Percentiles rank a stretch among this genome's conserved stretches.
These are phyloP conservation scores for Solanum chilense DNA, from an alignment of 257 asterid genomes.

Conservation along the genomic window DNA sequence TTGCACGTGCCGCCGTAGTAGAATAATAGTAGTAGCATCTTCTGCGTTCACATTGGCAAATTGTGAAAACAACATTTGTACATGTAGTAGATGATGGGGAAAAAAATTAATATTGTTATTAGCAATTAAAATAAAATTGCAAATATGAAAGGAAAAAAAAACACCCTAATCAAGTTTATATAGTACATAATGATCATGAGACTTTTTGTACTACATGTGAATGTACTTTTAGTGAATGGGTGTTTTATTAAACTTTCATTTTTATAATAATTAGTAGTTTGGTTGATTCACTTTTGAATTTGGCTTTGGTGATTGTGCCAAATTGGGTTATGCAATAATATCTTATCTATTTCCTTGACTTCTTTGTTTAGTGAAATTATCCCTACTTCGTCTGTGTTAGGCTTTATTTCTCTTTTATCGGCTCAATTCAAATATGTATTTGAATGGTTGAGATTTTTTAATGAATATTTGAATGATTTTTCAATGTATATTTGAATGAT, in stretches of 20 bases:
- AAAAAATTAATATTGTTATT: background rate
- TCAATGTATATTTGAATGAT: no score
- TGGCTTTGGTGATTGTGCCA: background rate
- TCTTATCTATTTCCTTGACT: background rate
- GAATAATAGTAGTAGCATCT: background rate
- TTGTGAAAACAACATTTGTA: background rate
- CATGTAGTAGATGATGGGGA: background rate
- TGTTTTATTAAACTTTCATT: background rate
- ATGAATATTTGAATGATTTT: no score
- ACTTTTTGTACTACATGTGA: background rate
- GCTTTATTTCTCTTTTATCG: no score
- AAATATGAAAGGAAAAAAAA: background rate
- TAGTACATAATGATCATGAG: background rate
- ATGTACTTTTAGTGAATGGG: background rate
- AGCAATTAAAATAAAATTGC: background rate
- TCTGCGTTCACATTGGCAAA: background rate
- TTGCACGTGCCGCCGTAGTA: slow-evolving; percentile 34
- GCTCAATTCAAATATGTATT: no score
- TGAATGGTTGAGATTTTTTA: no score
- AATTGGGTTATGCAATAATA: background rate
- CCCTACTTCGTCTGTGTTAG: no score
- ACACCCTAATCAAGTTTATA: background rate
- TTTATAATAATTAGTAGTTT: background rate
- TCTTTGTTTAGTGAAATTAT: background rate
- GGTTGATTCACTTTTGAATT: background rate